Base-by-base conservation (phyloP, 148 eudicot genomes). In the Chenopodium album region DNA sequence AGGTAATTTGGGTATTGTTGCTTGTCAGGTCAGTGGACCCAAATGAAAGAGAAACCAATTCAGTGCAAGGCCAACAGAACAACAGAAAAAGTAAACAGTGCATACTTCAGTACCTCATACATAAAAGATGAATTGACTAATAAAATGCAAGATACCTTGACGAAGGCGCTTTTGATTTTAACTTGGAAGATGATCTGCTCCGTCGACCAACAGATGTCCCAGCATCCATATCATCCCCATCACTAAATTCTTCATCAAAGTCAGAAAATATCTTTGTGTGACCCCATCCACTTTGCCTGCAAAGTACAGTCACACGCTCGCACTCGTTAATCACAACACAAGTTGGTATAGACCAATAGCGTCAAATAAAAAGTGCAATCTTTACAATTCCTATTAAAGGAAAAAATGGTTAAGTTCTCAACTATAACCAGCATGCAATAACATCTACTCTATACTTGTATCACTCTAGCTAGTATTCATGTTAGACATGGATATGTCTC, bases 181-280 rank as follows among this genome's bases (percentile, higher is more conserved):
- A 56, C 78, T 76, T 60, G 11, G 92, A 86, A 50, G 92, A 87
- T 74, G 80, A 20, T 88, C 85, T 86, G 89, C 90, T 92, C 71
- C 82, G 72, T n/a, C 85, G 86, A 80, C 94, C 92, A 84, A 86
- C 75, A 65, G 82, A 68, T 71, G 91, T 88, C 82, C 85, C 86
- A 17, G 75, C 85, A 84, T 88, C 91, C 86, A 81, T 85, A 78
- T 84, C 85, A 56, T 90, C 98, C 37, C 85, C 89, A 79, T 88
- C 93, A 79, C 92, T 87, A 77, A 88, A 85, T 70, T 89, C 95
- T 71, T 90, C 94, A 73, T 82, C 93, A 75, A 88, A 90, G 76
- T 96, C 98, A 4, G 98, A 94, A 87, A 96, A 96, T 80, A 96
- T 87, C 81, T 87, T 94, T 48, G 99, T 92, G 85, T 92, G 94